A percentile compares a stretch with the other conserved stretches of the same genome.
phyloP scores from a whole-genome alignment of 306 rosid genomes.

The Acacia confusa region DNA sequence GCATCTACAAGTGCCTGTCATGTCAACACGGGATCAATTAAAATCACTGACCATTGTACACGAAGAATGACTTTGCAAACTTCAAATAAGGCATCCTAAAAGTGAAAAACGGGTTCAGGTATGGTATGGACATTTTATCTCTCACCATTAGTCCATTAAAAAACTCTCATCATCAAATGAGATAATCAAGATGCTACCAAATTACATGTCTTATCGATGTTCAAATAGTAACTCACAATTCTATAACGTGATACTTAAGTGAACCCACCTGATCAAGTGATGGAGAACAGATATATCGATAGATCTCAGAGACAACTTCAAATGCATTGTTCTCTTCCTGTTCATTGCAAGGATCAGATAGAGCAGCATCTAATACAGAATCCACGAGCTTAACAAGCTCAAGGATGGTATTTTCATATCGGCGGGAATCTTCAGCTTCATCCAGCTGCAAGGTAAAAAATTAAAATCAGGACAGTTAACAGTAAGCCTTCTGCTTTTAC shows the following conservation, averaged over 20 bases:
- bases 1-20: conserved; percentile 64
- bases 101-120: neutral
- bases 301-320: conserved; percentile 54
- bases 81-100: conserved; percentile 20
- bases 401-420: conserved; percentile 39
- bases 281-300: conserved; percentile 53
- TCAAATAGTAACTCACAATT: neutral
- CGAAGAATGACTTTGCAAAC: neutral
- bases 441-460: conserved; percentile 40
- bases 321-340: conserved; percentile 41
- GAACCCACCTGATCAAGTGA: conserved; percentile 59
- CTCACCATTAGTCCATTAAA: conserved; percentile 1
- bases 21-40: conserved; percentile 11
- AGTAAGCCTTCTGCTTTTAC: neutral
- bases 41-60: neutral
- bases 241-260: neutral
- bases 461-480: conserved; percentile 15
- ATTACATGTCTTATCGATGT: neutral
- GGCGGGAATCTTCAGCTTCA: conserved; percentile 46
- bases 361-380: conserved; percentile 52
- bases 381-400: conserved; percentile 60
- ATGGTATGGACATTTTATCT: neutral
- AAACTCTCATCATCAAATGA: neutral
- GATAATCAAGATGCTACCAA: neutral
- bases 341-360: conserved; percentile 50